phyloP scores from a whole-genome alignment of 2,329 filamentous ascomycete genomes.

The Alternaria gaisen region DNA sequence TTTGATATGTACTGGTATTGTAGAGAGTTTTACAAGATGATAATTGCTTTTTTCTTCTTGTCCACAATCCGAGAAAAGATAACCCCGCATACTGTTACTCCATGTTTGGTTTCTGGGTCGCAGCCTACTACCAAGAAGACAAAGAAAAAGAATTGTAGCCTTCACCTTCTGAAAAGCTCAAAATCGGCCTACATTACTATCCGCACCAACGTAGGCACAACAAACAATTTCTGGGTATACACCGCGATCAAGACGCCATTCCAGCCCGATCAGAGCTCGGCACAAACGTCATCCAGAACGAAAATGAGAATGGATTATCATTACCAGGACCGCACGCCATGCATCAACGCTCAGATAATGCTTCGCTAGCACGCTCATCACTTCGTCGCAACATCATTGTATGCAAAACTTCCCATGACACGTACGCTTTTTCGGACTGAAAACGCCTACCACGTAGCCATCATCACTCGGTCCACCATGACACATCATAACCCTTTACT shows the following conservation, averaged over 20 bases:
- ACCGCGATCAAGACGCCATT: too few species aligned
- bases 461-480: neutral
- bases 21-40: neutral
- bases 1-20: neutral
- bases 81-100: neutral
- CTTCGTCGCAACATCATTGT: neutral
- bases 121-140: too few species aligned
- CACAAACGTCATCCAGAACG: neutral
- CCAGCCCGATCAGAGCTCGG: too few species aligned
- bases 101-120: too few species aligned
- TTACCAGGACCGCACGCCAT: neutral
- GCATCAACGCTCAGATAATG: neutral
- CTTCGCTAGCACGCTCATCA: neutral
- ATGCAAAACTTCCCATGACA: neutral
- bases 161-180: fast-evolving
- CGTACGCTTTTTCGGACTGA: neutral
- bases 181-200: too few species aligned
- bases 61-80: neutral
- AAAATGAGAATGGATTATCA: neutral
- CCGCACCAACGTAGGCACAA: too few species aligned
- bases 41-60: too few species aligned
- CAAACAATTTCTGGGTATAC: too few species aligned
- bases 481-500: neutral
- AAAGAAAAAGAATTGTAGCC: too few species aligned
- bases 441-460: neutral